Evolutionary conservation across 208 protist species (phyloP), one percentile per base, ranked within the genome.

Genomic region (Leptomonas pyrrhocoris): DNA sequence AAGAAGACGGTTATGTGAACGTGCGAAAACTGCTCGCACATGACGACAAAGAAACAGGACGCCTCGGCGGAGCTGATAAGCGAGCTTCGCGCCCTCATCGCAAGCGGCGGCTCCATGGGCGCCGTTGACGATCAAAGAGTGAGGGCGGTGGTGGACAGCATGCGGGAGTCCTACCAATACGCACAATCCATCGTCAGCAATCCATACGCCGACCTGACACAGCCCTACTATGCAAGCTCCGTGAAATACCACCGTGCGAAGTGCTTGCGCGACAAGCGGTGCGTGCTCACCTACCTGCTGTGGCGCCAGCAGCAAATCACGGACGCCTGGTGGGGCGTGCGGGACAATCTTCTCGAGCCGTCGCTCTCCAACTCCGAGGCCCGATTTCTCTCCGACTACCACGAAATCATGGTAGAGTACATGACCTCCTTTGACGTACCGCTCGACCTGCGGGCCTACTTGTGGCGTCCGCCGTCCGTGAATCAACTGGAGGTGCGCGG

Each of bases 391-490:
- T 62, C 80, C n/a, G 81, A 90, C 55, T 94, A 93, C 73, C 83
- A 93, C 69, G 55, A 79, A 42, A 73, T 79, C 36, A 94, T 96
- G 88, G 88, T 93, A 36, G 88, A 94, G 56, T 96, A 96, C 76
- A 96, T 94, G 86, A 94, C 84, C 18, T 86, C 85, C 31, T 96
- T 96, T 74, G 81, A 88, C n/a, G 60, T 92, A 27, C 84, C 86
- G 19, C 40, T 96, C 13, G 87, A 96, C 66, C 69, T 96, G 68
- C 80, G 91, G n/a, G 82, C 85, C 36, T 94, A 89, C 59, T 78
- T 75, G 48, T 94, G 88, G 87, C 78, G 91, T 19, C 91, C 91
- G n/a, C 91, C 91, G 0, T 88, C 80, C 13, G 68, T 74, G 38
- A 83, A 87, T 40, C 88, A 93, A 64, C 70, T 96, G 46, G 86